Percentiles rank a stretch among this genome's conserved stretches.
These are phyloP conservation scores for Prunus fruticosa DNA, from an alignment of 306 rosid genomes.

Conservation along the genomic window DNA sequence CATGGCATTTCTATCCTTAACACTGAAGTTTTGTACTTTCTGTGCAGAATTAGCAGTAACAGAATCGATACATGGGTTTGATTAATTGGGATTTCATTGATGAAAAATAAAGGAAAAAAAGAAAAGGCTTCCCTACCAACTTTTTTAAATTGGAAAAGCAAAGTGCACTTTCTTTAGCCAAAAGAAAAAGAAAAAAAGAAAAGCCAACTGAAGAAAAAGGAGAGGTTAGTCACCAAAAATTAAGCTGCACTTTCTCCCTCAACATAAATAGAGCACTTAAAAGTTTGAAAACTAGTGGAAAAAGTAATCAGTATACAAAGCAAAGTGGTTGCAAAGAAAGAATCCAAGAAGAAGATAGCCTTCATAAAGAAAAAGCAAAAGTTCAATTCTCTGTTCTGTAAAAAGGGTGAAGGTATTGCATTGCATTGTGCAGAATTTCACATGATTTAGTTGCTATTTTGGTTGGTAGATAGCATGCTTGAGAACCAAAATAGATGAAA, in stretches of 20 bases:
- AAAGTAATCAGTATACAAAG: slow-evolving; percentile 27
- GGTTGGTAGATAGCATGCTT: not conserved
- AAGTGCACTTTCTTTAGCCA: slow-evolving; percentile 28
- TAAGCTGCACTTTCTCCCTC: slow-evolving; percentile 29
- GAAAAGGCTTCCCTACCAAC: slow-evolving; percentile 24
- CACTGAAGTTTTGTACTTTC: no score
- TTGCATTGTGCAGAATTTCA: not conserved
- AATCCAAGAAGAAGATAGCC: slow-evolving; percentile 57
- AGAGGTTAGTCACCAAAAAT: slow-evolving; percentile 17
- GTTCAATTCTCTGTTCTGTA: slow-evolving; percentile 39
- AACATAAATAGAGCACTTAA: slow-evolving; percentile 23
- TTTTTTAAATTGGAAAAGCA: slow-evolving; percentile 27
- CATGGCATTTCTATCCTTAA: not conserved
- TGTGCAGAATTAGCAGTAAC: no score
- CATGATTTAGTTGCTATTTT: not conserved
- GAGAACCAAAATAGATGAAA: not conserved
- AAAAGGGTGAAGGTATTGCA: slow-evolving; percentile 35
- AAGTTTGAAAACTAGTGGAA: slow-evolving; percentile 25
- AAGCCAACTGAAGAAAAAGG: slow-evolving; percentile 6
- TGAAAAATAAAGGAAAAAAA: not conserved
- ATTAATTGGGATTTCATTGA: not conserved
- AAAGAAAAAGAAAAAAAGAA: slow-evolving; percentile 35
- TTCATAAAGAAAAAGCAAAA: slow-evolving; percentile 58
- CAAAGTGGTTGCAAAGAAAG: slow-evolving; percentile 34
- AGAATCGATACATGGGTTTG: not conserved